Evolutionary conservation across 495 filamentous ascomycete species (phyloP).

Genomic region (Tetracladium marchalianum): DNA sequence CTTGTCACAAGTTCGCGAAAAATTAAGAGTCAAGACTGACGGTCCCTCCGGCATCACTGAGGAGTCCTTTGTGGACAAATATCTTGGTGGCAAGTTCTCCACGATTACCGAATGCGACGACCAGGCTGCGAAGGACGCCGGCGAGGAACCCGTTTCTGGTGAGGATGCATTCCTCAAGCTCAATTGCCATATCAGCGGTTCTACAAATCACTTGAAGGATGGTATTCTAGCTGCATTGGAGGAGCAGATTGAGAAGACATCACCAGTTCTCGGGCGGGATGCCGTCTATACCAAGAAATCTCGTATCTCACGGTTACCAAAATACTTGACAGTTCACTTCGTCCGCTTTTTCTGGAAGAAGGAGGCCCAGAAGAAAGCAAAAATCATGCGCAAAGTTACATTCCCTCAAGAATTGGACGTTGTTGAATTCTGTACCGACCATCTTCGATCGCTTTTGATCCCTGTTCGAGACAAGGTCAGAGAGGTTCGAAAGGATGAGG

Average conservation of each 20-base stretch:
- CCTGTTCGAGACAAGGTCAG: slow-evolving; percentile 92
- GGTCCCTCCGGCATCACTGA: slow-evolving; percentile 32
- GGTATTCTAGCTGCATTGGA: slow-evolving; percentile 71
- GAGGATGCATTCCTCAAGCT: slow-evolving; percentile 83
- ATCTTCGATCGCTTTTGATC: slow-evolving; percentile 70
- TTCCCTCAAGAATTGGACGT: slow-evolving; percentile 90
- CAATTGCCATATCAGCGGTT: slow-evolving; percentile 81
- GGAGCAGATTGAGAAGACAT: slow-evolving; percentile 86
- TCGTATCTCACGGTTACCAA: slow-evolving; percentile 78
- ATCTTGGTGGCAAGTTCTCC: slow-evolving; percentile 71
- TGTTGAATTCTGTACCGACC: slow-evolving; percentile 91
- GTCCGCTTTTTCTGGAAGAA: slow-evolving; percentile 97
- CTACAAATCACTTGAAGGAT: slow-evolving; percentile 82
- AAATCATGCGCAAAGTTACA: slow-evolving; percentile 98
- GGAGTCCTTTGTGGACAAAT: slow-evolving; percentile 78
- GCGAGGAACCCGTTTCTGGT: slow-evolving; percentile 55
- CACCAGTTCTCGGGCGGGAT: slow-evolving; percentile 65
- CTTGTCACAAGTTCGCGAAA: slow-evolving; percentile 71
- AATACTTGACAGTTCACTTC: slow-evolving; percentile 94
- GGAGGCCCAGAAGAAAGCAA: slow-evolving; percentile 91
- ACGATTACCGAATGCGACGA: slow-evolving; percentile 78
- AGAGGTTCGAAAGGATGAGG: slow-evolving; percentile 88
- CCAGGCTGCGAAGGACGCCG: slow-evolving; percentile 58
- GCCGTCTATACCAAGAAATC: slow-evolving; percentile 83
- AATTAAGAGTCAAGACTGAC: slow-evolving; percentile 50